These are phyloP conservation scores for Corylus americana DNA, from an alignment of 306 rosid species.

Conservation along the genomic window DNA sequence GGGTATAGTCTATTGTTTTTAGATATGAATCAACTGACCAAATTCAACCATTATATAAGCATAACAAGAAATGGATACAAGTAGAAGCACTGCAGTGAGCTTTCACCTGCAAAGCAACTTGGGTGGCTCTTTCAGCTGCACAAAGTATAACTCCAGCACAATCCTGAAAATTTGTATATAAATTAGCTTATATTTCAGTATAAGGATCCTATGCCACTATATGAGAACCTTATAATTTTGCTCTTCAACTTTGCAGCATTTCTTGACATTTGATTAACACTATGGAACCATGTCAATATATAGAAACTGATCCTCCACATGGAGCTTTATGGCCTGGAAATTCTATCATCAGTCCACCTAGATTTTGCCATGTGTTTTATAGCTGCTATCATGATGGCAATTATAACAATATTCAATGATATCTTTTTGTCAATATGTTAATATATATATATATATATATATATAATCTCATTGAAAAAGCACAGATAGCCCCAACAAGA, in stretches of 20 bases:
- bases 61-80: neutral
- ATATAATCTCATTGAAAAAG: too few relatives aligned
- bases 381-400: neutral
- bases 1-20: neutral
- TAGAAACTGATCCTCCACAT: neutral
- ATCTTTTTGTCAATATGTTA: neutral
- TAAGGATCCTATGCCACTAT: neutral
- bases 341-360: neutral
- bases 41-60: neutral
- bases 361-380: neutral
- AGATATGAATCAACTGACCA: neutral
- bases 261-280: neutral
- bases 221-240: neutral
- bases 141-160: conserved; percentile 91
- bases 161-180: conserved; percentile 61
- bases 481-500: too few relatives aligned
- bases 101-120: conserved; percentile 85
- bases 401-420: neutral
- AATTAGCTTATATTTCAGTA: neutral
- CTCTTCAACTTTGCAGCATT: neutral
- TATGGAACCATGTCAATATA: neutral
- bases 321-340: neutral
- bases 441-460: too few relatives aligned
- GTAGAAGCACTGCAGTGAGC: neutral
- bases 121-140: conserved; percentile 95